Conservation (phyloP, 805 yeast genomes). For the Lachancea dasiensis region DNA sequence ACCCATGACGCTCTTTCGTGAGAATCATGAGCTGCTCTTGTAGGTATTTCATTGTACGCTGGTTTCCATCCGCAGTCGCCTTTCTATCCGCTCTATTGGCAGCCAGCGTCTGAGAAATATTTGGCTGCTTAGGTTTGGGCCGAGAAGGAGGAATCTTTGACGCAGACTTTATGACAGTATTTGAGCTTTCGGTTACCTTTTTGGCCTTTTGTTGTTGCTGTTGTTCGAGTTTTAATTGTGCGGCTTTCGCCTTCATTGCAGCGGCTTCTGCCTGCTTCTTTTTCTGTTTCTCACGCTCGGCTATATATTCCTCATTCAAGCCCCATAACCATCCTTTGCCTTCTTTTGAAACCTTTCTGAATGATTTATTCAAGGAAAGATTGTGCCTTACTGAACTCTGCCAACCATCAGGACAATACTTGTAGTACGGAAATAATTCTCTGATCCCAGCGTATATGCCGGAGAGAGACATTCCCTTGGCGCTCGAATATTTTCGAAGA, state of each 20-base stretch:
- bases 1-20: slow-evolving; percentile 69
- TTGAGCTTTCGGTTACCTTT: slow-evolving; percentile 27
- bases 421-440: slow-evolving; percentile 83
- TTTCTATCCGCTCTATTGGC: slow-evolving; percentile 28
- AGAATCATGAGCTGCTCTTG: slow-evolving; percentile 81
- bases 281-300: slow-evolving; percentile 73
- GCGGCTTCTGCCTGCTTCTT: slow-evolving; percentile 62
- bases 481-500: slow-evolving; percentile 57
- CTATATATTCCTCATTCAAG: slow-evolving; percentile 75
- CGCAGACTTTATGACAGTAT: slow-evolving; percentile 8
- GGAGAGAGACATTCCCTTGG: slow-evolving; percentile 70
- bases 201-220: slow-evolving; percentile 37
- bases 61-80: slow-evolving; percentile 33
- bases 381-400: slow-evolving; percentile 91
- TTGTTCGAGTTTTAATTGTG: slow-evolving; percentile 47
- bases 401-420: slow-evolving; percentile 97
- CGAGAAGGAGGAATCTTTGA: slow-evolving; percentile 11
- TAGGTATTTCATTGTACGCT: slow-evolving; percentile 65
- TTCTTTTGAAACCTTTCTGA: slow-evolving; percentile 72
- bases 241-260: slow-evolving; percentile 52
- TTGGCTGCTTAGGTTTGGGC: slow-evolving; percentile 28
- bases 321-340: slow-evolving; percentile 98
- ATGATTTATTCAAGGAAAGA: slow-evolving; percentile 77
- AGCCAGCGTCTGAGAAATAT: slow-evolving; percentile 31
- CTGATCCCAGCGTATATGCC: slow-evolving; percentile 85